Evolutionary conservation across 352 stramenopile species (phyloP), one percentile per base, ranked within the genome.

Genomic region (Phytophthora parvispora): DNA sequence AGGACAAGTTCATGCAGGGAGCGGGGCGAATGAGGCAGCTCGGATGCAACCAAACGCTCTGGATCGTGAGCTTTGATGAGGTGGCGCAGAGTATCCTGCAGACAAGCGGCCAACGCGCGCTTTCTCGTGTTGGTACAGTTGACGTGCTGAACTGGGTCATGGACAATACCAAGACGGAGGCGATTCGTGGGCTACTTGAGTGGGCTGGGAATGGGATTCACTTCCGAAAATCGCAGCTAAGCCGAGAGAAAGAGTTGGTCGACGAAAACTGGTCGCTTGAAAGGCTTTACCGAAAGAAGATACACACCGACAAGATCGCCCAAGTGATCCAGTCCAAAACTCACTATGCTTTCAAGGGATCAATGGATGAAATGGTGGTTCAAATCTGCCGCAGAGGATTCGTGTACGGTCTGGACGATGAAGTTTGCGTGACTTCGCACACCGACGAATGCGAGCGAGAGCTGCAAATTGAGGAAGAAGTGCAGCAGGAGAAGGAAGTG

Each of bases 1-100:
- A 98, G 54, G 94, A 98, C 66, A 98, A 98, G 53, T 58, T 98
- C 3, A 97, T 98, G 92, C 94, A 98, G 70, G 93, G 90, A n/a
- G 91, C 90, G 2, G 93, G 92, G 7, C 85, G 94, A 0, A 87
- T 98, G 77, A 75, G 93, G 2, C 86, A 94, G 48, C 81, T 98
- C 0, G 89, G 85, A 12, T 79, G 72, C 0, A 47, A 79, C 16
- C 89, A 98, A 60, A 88, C 70, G 15, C 70, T 98, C 0, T 81
- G 84, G 64, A 72, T 97, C 18, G 78, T 80, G 12, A 87, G 81
- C 58, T 88, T 89, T 6, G 57, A 70, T 16, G 90, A 98, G 31
- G 80, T 98, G 5, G 77, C 72, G 36, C 75, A 86, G 48, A 81
- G 69, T 64, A 77, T 90, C 22, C 18, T 80, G 8, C 57, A 75